Conservation (phyloP, 257 asterid species). For the Fraxinus quadrangulata region DNA sequence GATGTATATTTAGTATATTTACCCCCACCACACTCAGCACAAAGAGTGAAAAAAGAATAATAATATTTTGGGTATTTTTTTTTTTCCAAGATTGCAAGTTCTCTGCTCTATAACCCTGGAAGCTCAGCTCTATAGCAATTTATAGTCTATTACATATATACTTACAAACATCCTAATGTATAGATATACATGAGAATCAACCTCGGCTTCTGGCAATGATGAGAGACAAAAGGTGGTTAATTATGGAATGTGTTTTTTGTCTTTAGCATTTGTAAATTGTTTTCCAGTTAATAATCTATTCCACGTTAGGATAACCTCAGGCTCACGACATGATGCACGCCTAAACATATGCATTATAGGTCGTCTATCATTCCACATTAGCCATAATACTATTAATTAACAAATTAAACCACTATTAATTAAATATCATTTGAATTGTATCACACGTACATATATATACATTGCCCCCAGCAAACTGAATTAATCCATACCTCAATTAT, state of each 20-base stretch:
- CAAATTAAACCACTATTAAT: not conserved
- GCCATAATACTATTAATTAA: slow-evolving; percentile 4
- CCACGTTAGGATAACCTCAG: slow-evolving; percentile 41
- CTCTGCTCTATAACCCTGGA: not conserved
- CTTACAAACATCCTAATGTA: not conserved
- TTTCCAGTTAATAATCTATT: not conserved
- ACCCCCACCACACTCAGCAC: not conserved
- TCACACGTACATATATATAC: not conserved
- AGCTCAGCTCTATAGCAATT: not conserved
- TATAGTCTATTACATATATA: not conserved
- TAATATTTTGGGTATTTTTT: not conserved
- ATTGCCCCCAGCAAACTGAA: not conserved
- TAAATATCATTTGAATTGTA: not conserved
- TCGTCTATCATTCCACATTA: slow-evolving; percentile 1
- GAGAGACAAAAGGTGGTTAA: slow-evolving; percentile 24
- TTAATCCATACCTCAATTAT: not conserved
- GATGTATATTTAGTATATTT: not conserved
- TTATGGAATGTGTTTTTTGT: slow-evolving; percentile 25
- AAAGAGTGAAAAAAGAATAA: not conserved
- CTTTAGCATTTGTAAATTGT: slow-evolving; percentile 13
- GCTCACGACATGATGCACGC: slow-evolving; percentile 40
- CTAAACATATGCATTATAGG: slow-evolving; percentile 25
- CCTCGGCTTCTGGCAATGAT: slow-evolving; percentile 22
- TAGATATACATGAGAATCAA: not conserved
- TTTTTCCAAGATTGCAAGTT: not conserved